Conservation (phyloP, 2,329 filamentous ascomycete genomes). For the Scedosporium boydii region DNA sequence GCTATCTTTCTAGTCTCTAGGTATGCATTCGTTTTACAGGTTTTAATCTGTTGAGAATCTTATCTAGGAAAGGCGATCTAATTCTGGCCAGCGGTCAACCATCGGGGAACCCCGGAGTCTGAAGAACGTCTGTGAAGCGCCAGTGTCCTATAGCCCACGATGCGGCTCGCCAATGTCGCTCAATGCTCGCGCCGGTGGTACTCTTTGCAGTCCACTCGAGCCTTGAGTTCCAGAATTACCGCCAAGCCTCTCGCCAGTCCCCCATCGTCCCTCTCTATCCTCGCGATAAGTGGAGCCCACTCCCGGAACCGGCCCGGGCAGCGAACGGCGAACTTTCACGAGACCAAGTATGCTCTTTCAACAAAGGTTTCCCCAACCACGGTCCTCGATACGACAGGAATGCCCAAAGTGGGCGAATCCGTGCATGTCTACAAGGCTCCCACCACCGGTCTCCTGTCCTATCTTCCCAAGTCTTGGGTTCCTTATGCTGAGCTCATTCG, state of each 20-base stretch:
- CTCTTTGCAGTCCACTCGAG: background rate
- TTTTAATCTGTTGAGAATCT: background rate
- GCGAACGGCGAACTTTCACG: background rate
- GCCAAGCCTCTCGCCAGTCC: background rate
- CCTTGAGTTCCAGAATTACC: background rate
- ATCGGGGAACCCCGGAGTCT: background rate
- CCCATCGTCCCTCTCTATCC: background rate
- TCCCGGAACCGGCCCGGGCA: background rate
- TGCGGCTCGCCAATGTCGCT: background rate
- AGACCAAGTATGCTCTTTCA: background rate
- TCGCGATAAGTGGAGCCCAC: background rate
- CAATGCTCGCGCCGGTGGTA: background rate
- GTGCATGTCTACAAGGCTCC: constrained; percentile 53
- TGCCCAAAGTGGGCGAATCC: constrained; percentile 7
- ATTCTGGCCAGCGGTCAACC: background rate
- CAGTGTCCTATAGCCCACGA: background rate
- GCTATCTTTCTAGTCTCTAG: background rate
- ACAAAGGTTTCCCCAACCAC: background rate
- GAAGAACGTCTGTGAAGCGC: background rate
- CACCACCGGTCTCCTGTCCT: constrained; percentile 58
- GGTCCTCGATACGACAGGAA: background rate
- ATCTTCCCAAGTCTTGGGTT: constrained; percentile 58
- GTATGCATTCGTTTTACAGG: background rate
- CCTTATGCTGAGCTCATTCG: constrained; percentile 78
- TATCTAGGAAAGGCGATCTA: background rate